These are phyloP conservation scores for Kuraishia floccosa DNA, from an alignment of 805 yeast genomes.

Conservation along the genomic window DNA sequence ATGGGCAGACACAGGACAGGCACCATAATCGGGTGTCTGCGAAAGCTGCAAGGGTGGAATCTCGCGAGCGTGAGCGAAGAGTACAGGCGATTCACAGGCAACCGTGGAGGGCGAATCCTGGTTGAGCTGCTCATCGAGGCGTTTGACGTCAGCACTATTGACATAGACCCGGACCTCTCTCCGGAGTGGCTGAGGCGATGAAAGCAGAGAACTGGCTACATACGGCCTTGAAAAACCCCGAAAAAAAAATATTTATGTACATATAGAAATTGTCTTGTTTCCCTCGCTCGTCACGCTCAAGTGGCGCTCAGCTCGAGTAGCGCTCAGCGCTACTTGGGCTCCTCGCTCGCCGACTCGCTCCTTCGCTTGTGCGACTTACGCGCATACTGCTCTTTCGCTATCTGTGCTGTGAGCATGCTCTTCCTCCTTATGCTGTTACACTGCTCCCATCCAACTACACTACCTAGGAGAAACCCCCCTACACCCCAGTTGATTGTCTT, in stretches of 20 bases:
- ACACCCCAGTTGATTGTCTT: slow-evolving; percentile 75
- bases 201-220: too few species aligned
- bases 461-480: slow-evolving; percentile 70
- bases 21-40: slow-evolving; percentile 86
- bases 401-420: slow-evolving; percentile 53
- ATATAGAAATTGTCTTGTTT: not conserved
- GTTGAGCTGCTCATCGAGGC: slow-evolving; percentile 86
- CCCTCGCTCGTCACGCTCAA: too few species aligned
- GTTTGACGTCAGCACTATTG: slow-evolving; percentile 35
- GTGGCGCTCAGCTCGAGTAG: too few species aligned
- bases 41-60: slow-evolving; percentile 96
- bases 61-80: slow-evolving; percentile 88
- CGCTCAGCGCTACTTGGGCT: too few species aligned
- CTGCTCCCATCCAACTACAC: slow-evolving; percentile 86
- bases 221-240: not conserved
- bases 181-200: slow-evolving; percentile 34
- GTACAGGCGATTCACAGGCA: slow-evolving; percentile 87
- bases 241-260: not conserved
- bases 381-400: slow-evolving; percentile 43
- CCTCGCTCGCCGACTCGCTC: not conserved
- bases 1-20: slow-evolving; percentile 99
- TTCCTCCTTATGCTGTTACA: slow-evolving; percentile 65
- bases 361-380: slow-evolving; percentile 7
- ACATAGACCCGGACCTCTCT: slow-evolving; percentile 26
- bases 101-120: slow-evolving; percentile 82